A percentile compares a stretch with the other conserved stretches of the same genome.
phyloP scores from a whole-genome alignment of 2,329 filamentous ascomycete genomes.

The Cyclaneusma minus region DNA sequence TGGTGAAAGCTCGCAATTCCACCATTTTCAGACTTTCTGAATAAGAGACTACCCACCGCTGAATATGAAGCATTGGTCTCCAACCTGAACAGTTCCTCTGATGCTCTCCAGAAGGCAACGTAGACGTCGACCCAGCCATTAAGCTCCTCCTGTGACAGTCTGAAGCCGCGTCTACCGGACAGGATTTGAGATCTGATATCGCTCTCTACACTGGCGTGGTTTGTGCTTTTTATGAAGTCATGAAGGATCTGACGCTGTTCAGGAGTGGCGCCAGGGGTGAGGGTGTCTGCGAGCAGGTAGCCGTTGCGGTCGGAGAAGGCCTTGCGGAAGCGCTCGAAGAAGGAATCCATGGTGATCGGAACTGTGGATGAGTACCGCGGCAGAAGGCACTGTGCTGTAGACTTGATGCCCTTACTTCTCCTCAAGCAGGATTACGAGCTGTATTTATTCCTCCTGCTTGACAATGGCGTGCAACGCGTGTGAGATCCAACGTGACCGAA shows the following conservation, averaged over 20 bases:
- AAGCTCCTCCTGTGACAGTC: slow-evolving; percentile 37
- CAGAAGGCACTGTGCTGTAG: too few relatives aligned
- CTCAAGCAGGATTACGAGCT: too few relatives aligned
- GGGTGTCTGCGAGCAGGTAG: slow-evolving; percentile 55
- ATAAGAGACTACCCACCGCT: too few relatives aligned
- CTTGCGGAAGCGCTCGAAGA: slow-evolving; percentile 59
- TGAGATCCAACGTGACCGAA: too few relatives aligned
- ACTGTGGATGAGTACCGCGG: too few relatives aligned
- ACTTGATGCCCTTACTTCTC: too few relatives aligned
- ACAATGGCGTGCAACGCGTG: too few relatives aligned
- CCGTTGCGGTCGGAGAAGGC: slow-evolving; percentile 53
- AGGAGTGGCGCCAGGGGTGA: slow-evolving; percentile 53
- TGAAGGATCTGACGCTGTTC: slow-evolving; percentile 49
- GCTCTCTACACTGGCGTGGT: slow-evolving; percentile 38
- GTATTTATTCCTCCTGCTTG: too few relatives aligned
- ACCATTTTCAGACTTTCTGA: too few relatives aligned
- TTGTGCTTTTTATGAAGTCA: slow-evolving; percentile 57
- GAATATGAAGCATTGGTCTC: too few relatives aligned
- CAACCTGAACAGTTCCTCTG: too few relatives aligned
- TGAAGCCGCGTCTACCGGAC: slow-evolving; percentile 30
- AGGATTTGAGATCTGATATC: slow-evolving; percentile 60
- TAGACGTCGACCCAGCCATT: slow-evolving; percentile 83
- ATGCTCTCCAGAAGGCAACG: slow-evolving; percentile 68
- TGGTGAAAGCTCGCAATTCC: too few relatives aligned
- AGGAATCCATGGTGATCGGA: slow-evolving; percentile 46